Evolutionary conservation across 1,139 yeast genomes (phyloP).

Genomic region (Saccharomyces hybrid): DNA sequence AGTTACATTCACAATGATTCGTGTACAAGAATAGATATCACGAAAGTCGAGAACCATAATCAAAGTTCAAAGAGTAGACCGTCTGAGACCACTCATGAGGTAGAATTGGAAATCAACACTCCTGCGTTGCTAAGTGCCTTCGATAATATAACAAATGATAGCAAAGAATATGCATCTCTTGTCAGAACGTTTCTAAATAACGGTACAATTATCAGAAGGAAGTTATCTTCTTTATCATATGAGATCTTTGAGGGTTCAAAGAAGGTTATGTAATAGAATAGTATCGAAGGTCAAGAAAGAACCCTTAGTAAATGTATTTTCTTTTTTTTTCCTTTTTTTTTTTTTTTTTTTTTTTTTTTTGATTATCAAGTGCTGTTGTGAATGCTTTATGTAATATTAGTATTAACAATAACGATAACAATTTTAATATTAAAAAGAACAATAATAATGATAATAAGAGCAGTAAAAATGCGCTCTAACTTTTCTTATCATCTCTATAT

Average conservation of each 20-base stretch:
- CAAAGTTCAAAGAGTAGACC: constrained; percentile 40
- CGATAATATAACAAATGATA: constrained; percentile 45
- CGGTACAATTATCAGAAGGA: constrained; percentile 49
- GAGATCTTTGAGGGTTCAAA: constrained; percentile 33
- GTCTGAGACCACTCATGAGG: constrained; percentile 41
- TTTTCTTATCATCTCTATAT: constrained; percentile 41
- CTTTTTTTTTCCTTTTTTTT: background rate
- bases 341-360: background rate
- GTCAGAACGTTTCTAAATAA: constrained; percentile 67
- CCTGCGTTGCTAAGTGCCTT: constrained; percentile 56
- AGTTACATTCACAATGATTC: constrained; percentile 63
- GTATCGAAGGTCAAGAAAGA: background rate
- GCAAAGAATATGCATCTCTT: constrained; percentile 59
- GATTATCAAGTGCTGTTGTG: background rate
- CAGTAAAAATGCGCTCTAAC: constrained; percentile 5
- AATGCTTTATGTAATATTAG: constrained; percentile 2
- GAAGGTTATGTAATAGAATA: constrained; percentile 12
- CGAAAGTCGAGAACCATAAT: constrained; percentile 49
- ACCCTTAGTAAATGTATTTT: background rate
- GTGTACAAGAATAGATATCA: constrained; percentile 62
- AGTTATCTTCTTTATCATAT: constrained; percentile 30
- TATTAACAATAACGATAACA: background rate
- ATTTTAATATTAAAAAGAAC: background rate
- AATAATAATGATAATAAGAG: constrained; percentile 1
- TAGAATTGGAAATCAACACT: constrained; percentile 70